Evolutionary conservation across 176 grass and related monocot species (phyloP), one percentile per base, ranked within the genome.

Genomic region (Puya raimondii): DNA sequence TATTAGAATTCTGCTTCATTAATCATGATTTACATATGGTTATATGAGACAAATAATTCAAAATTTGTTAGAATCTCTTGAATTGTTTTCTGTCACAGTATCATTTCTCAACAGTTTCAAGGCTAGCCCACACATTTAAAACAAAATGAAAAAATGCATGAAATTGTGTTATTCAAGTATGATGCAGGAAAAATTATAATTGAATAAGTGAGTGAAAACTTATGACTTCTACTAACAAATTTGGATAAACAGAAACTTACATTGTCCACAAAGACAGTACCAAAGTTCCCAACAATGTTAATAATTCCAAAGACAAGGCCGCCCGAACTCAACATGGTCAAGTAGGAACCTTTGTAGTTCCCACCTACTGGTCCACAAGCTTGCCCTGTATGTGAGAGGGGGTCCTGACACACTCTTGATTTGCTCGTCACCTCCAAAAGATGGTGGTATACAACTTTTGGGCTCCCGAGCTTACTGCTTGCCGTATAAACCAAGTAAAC

Each of bases 301-400:
- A 91, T 91, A 47, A 91, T 87, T 69, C 88, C 88, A 69, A 91
- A 91, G 74, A 91, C 84, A 42, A 91, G 78, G 67, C 88, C 88
- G 1, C 81, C 88, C 11, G 88, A 91, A 74, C 88, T 91, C 63
- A 91, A 78, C 88, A 91, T 91, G 70, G 88, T 91, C 53, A 91
- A 79, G 75, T 91, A 91, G 12, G 88, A 84, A 1, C 88, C 88
- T 67, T 91, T 70, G 68, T 81, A 87, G 78, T 91, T 91, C 4
- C 88, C 88, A 50, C 65, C 78, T 18, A 91, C 84, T 17, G 88
- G 84, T 12, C 88, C 88, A 16, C 88, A 91, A 10, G 88, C 74
- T 76, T 91, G 88, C 47, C 66, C 81, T 0, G 48, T 12, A 73
- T 84, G 81, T 12, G 88, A 81, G 72, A 84, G 65, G 27, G 84